Conservation (phyloP, 2,329 filamentous ascomycete species). For the Aspergillus uvarum region DNA sequence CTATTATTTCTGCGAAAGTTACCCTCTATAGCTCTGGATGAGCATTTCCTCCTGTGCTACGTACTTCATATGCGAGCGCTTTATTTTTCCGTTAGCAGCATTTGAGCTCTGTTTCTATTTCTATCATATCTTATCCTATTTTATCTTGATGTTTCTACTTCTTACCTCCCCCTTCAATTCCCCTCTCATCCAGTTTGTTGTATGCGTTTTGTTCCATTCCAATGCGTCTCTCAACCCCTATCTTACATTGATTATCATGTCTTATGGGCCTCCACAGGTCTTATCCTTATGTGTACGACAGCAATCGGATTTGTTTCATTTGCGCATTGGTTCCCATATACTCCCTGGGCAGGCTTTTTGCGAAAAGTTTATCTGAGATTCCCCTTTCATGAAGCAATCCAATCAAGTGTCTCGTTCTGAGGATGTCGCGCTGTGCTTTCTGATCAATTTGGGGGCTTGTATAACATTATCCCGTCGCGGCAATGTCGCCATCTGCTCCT, state of each 20-base stretch:
- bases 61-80: conserved; percentile 45
- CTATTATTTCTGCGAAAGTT: conserved; percentile 38
- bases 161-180: conserved; percentile 15
- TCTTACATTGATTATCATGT: conserved; percentile 18
- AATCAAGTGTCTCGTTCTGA: conserved; percentile 39
- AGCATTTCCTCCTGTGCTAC: conserved; percentile 43
- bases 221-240: conserved; percentile 4
- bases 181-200: conserved; percentile 10
- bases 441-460: conserved; percentile 37
- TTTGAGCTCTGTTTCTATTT: conserved; percentile 31
- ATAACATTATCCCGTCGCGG: conserved; percentile 31
- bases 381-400: conserved; percentile 36
- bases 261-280: conserved; percentile 25
- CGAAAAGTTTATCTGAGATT: conserved; percentile 43
- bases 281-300: conserved; percentile 38
- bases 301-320: conserved; percentile 38
- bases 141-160: conserved; percentile 13
- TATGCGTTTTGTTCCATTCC: conserved; percentile 10
- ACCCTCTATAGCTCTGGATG: conserved; percentile 45
- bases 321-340: conserved; percentile 34
- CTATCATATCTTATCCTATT: conserved; percentile 17
- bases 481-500: conserved; percentile 21
- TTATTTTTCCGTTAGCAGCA: conserved; percentile 36
- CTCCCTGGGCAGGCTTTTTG: conserved; percentile 46
- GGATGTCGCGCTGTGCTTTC: conserved; percentile 34